Evolutionary conservation across 2,329 filamentous ascomycete species (phyloP).

Genomic region (Clarireedia homoeocarpa): DNA sequence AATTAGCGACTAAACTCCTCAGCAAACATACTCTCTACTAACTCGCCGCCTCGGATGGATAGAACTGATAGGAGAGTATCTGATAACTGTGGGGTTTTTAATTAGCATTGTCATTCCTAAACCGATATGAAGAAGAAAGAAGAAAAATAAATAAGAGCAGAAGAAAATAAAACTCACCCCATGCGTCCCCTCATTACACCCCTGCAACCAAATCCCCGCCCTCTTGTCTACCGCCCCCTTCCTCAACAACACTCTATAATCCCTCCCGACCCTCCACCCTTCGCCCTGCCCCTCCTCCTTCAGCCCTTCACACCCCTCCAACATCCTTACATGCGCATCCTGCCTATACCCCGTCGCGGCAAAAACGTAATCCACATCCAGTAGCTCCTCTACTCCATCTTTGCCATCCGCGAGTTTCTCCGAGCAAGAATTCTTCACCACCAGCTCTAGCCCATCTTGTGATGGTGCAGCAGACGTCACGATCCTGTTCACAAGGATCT

Average conservation of each 20-base stretch:
- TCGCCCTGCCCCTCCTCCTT: constrained; percentile 43
- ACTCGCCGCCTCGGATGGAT: constrained; percentile 66
- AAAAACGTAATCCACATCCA: constrained; percentile 71
- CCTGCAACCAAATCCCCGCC: constrained; percentile 85
- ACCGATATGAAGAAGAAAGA: not conserved
- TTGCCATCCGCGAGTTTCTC: constrained; percentile 29
- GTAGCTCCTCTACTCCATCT: constrained; percentile 26
- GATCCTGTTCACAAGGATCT: constrained; percentile 63
- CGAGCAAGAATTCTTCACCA: constrained; percentile 28
- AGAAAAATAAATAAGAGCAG: not conserved
- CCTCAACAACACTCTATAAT: constrained; percentile 72
- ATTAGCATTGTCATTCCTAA: not conserved
- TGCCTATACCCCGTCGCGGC: constrained; percentile 82
- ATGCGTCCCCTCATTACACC: constrained; percentile 87
- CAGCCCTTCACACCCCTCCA: constrained; percentile 57
- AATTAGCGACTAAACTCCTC: constrained; percentile 1
- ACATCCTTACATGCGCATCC: constrained; percentile 69
- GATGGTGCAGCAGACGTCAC: constrained; percentile 33
- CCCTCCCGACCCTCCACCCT: constrained; percentile 62
- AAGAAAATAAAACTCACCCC: constrained; percentile 56
- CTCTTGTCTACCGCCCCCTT: constrained; percentile 57
- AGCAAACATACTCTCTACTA: constrained; percentile 68
- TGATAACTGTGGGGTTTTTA: constrained; percentile 49
- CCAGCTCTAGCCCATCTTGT: constrained; percentile 20
- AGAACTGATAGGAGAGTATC: constrained; percentile 76